phyloP scores from a whole-genome alignment of 2,329 filamentous ascomycete genomes.

The Nemania serpens region DNA sequence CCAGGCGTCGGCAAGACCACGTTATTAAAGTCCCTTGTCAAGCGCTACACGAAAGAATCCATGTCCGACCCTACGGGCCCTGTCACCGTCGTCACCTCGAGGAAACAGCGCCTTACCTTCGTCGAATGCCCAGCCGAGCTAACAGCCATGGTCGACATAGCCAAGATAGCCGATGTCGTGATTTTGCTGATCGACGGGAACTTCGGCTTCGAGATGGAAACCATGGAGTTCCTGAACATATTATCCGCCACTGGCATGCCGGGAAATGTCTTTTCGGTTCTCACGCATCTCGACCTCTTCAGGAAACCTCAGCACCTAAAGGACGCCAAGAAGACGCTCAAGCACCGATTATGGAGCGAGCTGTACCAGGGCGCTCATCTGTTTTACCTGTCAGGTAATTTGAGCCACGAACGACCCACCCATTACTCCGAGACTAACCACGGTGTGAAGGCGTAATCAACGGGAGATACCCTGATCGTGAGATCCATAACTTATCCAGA shows the following conservation, averaged over 20 bases:
- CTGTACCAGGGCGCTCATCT: slow-evolving; percentile 95
- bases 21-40: slow-evolving; percentile 87
- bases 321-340: slow-evolving; percentile 93
- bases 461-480: slow-evolving; percentile 92
- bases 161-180: slow-evolving; percentile 97
- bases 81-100: slow-evolving; percentile 94
- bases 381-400: slow-evolving; percentile 80
- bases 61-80: slow-evolving; percentile 88
- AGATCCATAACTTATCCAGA: slow-evolving; percentile 91
- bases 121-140: slow-evolving; percentile 97
- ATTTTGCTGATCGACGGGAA: slow-evolving; percentile 98
- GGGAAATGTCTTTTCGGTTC: slow-evolving; percentile 94
- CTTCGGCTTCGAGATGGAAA: slow-evolving; percentile 99
- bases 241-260: slow-evolving; percentile 96
- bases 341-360: slow-evolving; percentile 96
- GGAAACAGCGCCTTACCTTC: slow-evolving; percentile 92
- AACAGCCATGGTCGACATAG: slow-evolving; percentile 94
- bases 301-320: slow-evolving; percentile 82
- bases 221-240: slow-evolving; percentile 98
- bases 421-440: slow-evolving; percentile 6
- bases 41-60: slow-evolving; percentile 77
- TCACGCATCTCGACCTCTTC: slow-evolving; percentile 96
- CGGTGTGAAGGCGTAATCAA: slow-evolving; percentile 74
- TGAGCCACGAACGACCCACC: not conserved
- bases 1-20: slow-evolving; percentile 96